Evolutionary conservation across 768 basidiomycete genomes (phyloP).

Genomic region (Tylopilus sp.): DNA sequence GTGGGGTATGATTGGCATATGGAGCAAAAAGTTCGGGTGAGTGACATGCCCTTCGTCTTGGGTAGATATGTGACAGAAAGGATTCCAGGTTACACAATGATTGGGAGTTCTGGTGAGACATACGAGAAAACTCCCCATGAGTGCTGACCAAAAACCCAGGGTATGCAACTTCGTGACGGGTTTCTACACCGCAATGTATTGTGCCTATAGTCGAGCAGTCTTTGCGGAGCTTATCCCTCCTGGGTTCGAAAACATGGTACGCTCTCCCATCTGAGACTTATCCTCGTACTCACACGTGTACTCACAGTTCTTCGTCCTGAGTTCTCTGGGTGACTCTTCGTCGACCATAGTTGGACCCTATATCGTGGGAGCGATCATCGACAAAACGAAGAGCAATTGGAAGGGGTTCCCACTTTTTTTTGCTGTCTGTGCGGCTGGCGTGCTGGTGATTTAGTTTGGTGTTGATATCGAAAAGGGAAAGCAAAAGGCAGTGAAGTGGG

Average conservation of each 20-base stretch:
- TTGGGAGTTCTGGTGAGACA: constrained; percentile 81
- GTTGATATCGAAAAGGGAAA: constrained; percentile 64
- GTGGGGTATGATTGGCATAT: constrained; percentile 86
- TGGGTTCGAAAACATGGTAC: constrained; percentile 79
- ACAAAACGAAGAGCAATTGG: constrained; percentile 72
- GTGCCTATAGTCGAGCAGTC: constrained; percentile 82
- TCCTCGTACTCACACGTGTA: neutral
- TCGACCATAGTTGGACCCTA: constrained; percentile 86
- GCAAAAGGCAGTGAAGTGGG: constrained; percentile 59
- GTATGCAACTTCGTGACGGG: constrained; percentile 79
- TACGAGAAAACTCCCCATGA: neutral
- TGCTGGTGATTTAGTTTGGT: constrained; percentile 74
- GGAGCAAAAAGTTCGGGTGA: constrained; percentile 72
- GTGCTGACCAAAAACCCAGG: constrained; percentile 38
- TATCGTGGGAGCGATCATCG: constrained; percentile 80
- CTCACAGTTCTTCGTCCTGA: constrained; percentile 78
- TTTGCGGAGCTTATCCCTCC: constrained; percentile 87
- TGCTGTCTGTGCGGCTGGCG: constrained; percentile 61
- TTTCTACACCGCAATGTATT: constrained; percentile 83
- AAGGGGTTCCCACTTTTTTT: constrained; percentile 84
- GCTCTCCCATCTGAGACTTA: neutral
- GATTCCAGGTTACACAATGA: constrained; percentile 65
- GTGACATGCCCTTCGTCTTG: constrained; percentile 14
- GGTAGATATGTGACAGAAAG: constrained; percentile 1
- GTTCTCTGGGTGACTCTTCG: constrained; percentile 78